Evolutionary conservation across 805 yeast species (phyloP), one percentile per base, ranked within the genome.

Genomic region (Jamesozyma lodderae): DNA sequence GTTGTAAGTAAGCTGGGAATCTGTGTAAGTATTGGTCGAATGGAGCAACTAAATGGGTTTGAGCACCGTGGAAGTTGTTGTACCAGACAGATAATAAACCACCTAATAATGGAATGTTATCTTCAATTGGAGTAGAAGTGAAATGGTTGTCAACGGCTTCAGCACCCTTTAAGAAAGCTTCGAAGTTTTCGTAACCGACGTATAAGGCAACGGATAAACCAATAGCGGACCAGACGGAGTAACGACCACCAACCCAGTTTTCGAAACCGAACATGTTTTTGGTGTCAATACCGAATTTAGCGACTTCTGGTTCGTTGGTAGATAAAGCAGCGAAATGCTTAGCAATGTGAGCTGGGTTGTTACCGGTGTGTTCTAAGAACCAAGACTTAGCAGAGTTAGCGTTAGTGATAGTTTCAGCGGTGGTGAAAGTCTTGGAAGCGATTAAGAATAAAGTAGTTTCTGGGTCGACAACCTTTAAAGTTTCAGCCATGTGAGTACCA

Each of bases 161-260:
- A 47, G 96, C 98, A 70, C 99, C 99, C 67, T 81, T 83, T 57
- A 92, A 73, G 76, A 92, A 86, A 44, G 74, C 74, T 47, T 84
- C 90, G 57, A 92, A 92, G 75, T 87, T 84, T 48, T 92, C 97
- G 64, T 62, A 92, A 49, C 99, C 99, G 63, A 92, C 81, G 77
- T 82, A 92, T 52, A 92, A 68, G 54, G 95, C 94, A 47, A 92
- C 90, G 21, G 96, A 84, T 53, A 92, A 77, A 45, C 99, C 99
- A 64, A 92, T 92, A 47, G 98, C 94, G 31, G 95, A 84, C 99
- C 99, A 92, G 45, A 92, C 98, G n/a, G 98, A 92, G 79, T 92
- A 92, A 68, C 99, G 82, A 62, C 99, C 99, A 60, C 99, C 99
- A 48, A 92, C 99, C 98, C 98, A 92, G 69, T 70, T 81, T 65